These are phyloP conservation scores for Cyclotella choctawhatcheeana DNA, from an alignment of 108 stramenopile genomes.

Conservation along the genomic window DNA sequence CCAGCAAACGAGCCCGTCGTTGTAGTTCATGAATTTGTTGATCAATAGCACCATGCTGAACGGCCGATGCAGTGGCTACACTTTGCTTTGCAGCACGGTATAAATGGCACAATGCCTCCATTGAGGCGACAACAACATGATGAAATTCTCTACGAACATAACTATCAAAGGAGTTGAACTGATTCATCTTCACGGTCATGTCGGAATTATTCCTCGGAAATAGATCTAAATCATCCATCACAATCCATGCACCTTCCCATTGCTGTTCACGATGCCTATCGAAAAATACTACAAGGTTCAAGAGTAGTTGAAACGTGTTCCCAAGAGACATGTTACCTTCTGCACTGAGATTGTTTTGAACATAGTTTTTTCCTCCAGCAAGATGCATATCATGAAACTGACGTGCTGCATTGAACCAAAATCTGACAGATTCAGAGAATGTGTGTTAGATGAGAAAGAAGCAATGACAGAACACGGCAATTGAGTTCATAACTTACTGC, in stretches of 20 bases:
- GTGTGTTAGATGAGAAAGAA: too few species aligned
- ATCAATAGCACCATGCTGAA: constrained; percentile 31
- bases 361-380: constrained; percentile 47
- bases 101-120: constrained; percentile 55
- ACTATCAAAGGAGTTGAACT: constrained; percentile 33
- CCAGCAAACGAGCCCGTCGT: constrained; percentile 62
- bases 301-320: constrained; percentile 62
- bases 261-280: constrained; percentile 53
- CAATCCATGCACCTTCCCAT: constrained; percentile 58
- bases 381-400: constrained; percentile 68
- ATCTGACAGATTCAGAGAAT: constrained; percentile 19
- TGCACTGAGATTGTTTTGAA: constrained; percentile 61
- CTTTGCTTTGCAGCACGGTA: constrained; percentile 29
- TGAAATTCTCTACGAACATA: constrained; percentile 49
- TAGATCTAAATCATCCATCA: constrained; percentile 42
- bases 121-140: constrained; percentile 44
- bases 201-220: constrained; percentile 43
- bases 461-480: too few species aligned
- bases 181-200: constrained; percentile 48
- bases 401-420: constrained; percentile 64
- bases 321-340: constrained; percentile 61
- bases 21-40: constrained; percentile 62
- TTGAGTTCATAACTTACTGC: constrained; percentile 42
- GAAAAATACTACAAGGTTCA: constrained; percentile 78
- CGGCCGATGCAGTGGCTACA: constrained; percentile 9